Percentiles rank a stretch among this genome's conserved stretches.
Evolutionary conservation across 441 rosid species (phyloP).

Genomic region (Gossypium schwendimanii): DNA sequence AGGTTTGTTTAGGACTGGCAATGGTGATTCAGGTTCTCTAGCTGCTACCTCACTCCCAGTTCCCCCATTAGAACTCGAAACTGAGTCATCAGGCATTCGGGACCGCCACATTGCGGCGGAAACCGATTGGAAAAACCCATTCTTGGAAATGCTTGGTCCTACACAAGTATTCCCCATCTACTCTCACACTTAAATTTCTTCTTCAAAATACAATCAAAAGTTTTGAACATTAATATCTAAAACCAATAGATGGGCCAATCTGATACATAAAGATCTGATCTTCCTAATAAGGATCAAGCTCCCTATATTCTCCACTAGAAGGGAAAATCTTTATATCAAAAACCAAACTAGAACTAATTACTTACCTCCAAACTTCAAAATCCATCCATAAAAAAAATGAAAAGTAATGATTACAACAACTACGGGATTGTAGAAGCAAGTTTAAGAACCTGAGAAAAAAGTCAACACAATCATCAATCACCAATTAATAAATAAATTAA

Average conservation of each 20-base stretch:
- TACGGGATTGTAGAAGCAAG: not conserved
- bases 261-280: slow-evolving; percentile 23
- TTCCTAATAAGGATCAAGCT: slow-evolving; percentile 6
- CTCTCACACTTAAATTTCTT: slow-evolving; percentile 16
- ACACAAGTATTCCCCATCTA: slow-evolving; percentile 66
- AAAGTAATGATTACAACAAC: not conserved
- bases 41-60: slow-evolving; percentile 22
- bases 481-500: not conserved
- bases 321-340: not conserved
- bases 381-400: not conserved
- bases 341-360: not conserved
- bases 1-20: slow-evolving; percentile 64
- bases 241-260: slow-evolving; percentile 9
- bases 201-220: slow-evolving; percentile 11
- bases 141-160: slow-evolving; percentile 54
- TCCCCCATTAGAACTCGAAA: slow-evolving; percentile 31
- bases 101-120: slow-evolving; percentile 62
- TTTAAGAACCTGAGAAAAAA: not conserved
- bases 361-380: slow-evolving; percentile 2
- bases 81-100: slow-evolving; percentile 38
- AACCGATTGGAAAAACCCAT: slow-evolving; percentile 60
- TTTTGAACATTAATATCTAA: slow-evolving; percentile 34
- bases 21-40: slow-evolving; percentile 44
- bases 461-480: slow-evolving; percentile 7
- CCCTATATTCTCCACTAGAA: not conserved